Evolutionary conservation across 306 rosid species (phyloP).

Genomic region (Sphenostylis stenocarpa): DNA sequence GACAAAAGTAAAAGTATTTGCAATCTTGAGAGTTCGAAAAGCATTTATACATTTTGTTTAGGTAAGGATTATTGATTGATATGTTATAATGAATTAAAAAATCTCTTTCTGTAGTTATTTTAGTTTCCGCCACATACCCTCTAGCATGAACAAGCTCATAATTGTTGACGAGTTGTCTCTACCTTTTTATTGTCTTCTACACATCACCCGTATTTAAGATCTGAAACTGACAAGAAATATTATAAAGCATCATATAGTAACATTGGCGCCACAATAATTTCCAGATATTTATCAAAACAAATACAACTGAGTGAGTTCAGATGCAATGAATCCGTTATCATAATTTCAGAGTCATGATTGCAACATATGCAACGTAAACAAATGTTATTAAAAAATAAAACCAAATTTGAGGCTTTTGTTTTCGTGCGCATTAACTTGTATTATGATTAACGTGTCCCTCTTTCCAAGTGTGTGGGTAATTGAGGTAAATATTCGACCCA

Average conservation of each 20-base stretch:
- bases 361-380: background rate
- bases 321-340: conserved; percentile 11
- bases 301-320: background rate
- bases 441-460: background rate
- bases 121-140: conserved; percentile 3
- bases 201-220: background rate
- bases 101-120: background rate
- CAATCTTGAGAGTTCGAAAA: background rate
- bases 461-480: background rate
- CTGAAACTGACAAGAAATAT: background rate
- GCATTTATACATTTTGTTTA: background rate
- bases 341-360: background rate
- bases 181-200: background rate
- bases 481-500: background rate
- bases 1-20: background rate
- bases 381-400: background rate
- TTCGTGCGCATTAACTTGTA: background rate
- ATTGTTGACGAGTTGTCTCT: conserved; percentile 15
- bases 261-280: background rate
- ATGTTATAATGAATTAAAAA: background rate
- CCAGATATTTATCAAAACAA: background rate
- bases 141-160: background rate
- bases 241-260: background rate
- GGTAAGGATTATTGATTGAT: background rate
- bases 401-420: background rate